Evolutionary conservation across 2,329 filamentous ascomycete genomes (phyloP).

Genomic region (Hymenoscyphus fraxineus): DNA sequence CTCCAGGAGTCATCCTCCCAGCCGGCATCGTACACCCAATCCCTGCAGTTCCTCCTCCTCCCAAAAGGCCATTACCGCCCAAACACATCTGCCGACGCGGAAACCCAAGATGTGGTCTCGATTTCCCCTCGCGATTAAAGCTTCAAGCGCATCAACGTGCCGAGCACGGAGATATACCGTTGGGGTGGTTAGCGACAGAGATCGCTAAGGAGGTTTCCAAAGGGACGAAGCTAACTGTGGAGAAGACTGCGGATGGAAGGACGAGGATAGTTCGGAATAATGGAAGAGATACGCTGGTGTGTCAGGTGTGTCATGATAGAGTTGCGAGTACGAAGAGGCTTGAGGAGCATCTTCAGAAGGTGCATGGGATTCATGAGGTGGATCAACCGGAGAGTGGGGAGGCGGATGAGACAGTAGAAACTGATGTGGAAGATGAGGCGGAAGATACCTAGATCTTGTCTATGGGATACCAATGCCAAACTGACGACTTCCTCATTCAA

Average conservation of each 20-base stretch:
- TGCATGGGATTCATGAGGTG: neutral
- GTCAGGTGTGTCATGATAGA: neutral
- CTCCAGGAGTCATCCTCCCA: neutral
- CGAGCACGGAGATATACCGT: neutral
- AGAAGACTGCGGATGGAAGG: neutral
- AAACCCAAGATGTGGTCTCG: neutral
- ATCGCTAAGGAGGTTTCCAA: neutral
- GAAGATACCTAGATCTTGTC: neutral
- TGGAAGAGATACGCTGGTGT: neutral
- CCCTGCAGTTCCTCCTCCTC: neutral
- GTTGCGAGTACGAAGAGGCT: neutral
- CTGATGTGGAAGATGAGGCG: neutral
- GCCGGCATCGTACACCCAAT: neutral
- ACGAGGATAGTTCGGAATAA: neutral
- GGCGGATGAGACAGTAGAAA: neutral
- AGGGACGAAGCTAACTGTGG: neutral
- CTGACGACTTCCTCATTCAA: too few relatives aligned
- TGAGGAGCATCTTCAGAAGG: neutral
- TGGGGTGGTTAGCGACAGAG: neutral
- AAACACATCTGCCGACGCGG: neutral
- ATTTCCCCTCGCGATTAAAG: neutral
- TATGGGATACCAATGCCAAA: too few relatives aligned
- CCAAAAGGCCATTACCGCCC: neutral
- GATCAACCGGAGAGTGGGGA: neutral
- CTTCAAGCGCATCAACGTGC: neutral